Evolutionary conservation across 140 eudicot species (phyloP), one percentile per base, ranked within the genome.

Genomic region (Stevia rebaudiana): DNA sequence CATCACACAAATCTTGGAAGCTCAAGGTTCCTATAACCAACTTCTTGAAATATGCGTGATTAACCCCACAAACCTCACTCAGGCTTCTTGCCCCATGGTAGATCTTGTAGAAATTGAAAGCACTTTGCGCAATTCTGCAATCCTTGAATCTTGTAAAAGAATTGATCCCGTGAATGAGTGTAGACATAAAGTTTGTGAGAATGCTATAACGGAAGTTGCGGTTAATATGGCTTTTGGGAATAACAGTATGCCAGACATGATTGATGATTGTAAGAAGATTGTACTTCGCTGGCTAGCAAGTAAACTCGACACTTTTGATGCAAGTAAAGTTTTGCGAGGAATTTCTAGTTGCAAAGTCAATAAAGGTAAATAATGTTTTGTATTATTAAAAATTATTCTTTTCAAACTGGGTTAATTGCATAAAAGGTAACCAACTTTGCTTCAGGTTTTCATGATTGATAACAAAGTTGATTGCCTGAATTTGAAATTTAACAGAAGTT

Each of bases 261-360:
- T 77, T 19, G 74, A 65, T 74, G 91, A 83, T 68, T 83, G 95
- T 71, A 79, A 51, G 68, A 68, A 47, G 28, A 79, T 83, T 48
- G 79, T 87, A 15, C 56, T 75, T 40, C 61, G 82, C 30, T 83
- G 86, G 95, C 48, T 87, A 54, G 80, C 84, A 3, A 74, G 86
- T 37, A 83, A 79, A 63, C 73, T 83, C 55, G 74, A 79, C 6
- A 43, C 78, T 11, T 18, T 77, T 22, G 11, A 59, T 47, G 87
- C 88, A 58, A 83, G 63, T 35, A 68, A 52, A 42, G 67, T 79
- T 54, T 43, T 87, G 40, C 63, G 95, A 46, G 88, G 75, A 66
- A 72, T 83, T 40, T 81, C 88, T 13, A 79, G 75, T 64, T 87
- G 95, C 78, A 79, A 69, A 24, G 40, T 78, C 44, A 83, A 87